Evolutionary conservation across 768 basidiomycete genomes (phyloP).

Genomic region (Mycena filopes): DNA sequence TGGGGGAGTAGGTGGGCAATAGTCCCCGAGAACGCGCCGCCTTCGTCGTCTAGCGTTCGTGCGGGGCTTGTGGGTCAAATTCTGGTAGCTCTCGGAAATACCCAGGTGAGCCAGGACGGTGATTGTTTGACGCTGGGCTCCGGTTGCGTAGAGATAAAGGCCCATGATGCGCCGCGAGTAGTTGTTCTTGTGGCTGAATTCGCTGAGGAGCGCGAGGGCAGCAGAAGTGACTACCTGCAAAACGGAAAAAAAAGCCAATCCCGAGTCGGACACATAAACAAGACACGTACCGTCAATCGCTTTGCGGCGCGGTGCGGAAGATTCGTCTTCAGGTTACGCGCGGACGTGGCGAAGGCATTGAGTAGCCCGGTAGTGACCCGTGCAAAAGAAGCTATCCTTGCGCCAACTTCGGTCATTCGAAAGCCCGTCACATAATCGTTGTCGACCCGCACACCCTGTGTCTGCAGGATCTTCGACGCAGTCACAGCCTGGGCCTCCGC

Average conservation of each 20-base stretch:
- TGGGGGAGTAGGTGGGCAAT: no score
- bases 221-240: slow-evolving; percentile 38
- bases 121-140: slow-evolving; percentile 45
- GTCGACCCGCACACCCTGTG: slow-evolving; percentile 18
- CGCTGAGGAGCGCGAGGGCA: slow-evolving; percentile 36
- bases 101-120: slow-evolving; percentile 43
- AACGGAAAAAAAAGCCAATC: not conserved
- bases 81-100: slow-evolving; percentile 43
- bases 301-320: not conserved
- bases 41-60: not conserved
- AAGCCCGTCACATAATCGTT: slow-evolving; percentile 29
- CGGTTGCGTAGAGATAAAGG: slow-evolving; percentile 46
- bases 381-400: slow-evolving; percentile 10
- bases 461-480: slow-evolving; percentile 32
- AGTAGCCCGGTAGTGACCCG: slow-evolving; percentile 29
- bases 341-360: slow-evolving; percentile 35
- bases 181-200: slow-evolving; percentile 47
- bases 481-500: slow-evolving; percentile 37
- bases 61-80: slow-evolving; percentile 29
- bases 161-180: slow-evolving; percentile 38
- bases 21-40: not conserved
- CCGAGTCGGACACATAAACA: no score
- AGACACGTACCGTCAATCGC: slow-evolving; percentile 1
- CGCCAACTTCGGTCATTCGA: slow-evolving; percentile 2
- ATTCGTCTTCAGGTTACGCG: not conserved